Base-by-base conservation (phyloP, 176 grass and related monocot species). In the Phoenix dactylifera region DNA sequence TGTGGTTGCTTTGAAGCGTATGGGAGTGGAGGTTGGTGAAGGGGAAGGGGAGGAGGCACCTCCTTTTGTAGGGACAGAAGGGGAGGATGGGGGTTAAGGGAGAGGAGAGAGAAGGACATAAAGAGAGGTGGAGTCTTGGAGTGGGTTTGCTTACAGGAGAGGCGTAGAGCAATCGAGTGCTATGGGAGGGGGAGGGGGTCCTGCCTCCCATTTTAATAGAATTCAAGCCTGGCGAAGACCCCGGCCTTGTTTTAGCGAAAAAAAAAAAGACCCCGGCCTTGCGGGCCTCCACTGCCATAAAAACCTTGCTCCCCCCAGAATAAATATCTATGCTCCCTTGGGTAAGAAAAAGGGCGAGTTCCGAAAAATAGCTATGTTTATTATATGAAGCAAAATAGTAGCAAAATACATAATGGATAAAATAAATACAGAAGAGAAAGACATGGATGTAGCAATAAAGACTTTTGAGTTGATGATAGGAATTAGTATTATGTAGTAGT, bases 61-160 rank as follows among this genome's bases (percentile, higher is more conserved):
- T 22, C 22, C 79, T 82, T 82, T 76, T 89, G 82, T 89, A 85
- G 78, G 44, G 71, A 24, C 48, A 23, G 4, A n/a, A 52, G 10
- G 49, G 18, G 60, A 48, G n/a, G 18, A 28, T 28, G 44, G 30
- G 28, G 26, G 7, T 10, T 10, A 10, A 48, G 18, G 69, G 57
- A 58, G 51, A 69, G 12, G 26, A 15, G 16, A 22, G 54, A 68
- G 70, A 58, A 26, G 60, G 73, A 20, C 20, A 20, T 20, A 20
- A 20, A 67, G 52, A 72, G 59, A 56, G 69, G 28, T 83, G 50
- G 79, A 80, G 85, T 88, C 29, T 83, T 59, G 17, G 24, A 83
- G 76, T 88, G 80, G 63, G 75, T 56, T 88, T 83, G 70, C 72
- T 55, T 60, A 15, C 7, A 39, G 17, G 58, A 39, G 58, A 60